These are phyloP conservation scores for Sparassis latifolia DNA, from an alignment of 1,284 basidiomycete species.

Conservation along the genomic window DNA sequence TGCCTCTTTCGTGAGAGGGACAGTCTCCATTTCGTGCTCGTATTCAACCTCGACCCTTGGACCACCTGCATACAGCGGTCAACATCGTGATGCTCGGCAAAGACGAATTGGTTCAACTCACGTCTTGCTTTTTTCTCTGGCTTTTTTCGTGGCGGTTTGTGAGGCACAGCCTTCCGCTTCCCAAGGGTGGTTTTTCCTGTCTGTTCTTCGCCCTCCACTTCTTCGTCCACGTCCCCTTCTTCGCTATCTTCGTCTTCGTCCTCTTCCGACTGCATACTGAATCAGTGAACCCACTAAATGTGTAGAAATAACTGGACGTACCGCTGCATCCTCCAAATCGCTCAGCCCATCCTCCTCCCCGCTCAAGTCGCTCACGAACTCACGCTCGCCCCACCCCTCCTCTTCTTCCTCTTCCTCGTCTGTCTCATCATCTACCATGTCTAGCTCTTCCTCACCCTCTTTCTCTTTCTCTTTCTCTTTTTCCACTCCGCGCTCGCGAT, in stretches of 20 bases:
- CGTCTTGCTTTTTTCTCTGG: constrained; percentile 55
- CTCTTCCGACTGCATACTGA: constrained; percentile 18
- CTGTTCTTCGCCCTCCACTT: constrained; percentile 23
- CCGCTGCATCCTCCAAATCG: constrained; percentile 66
- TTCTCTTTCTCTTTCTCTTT: constrained; percentile 36
- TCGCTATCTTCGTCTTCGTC: constrained; percentile 23
- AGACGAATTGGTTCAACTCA: constrained; percentile 26
- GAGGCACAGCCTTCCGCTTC: constrained; percentile 56
- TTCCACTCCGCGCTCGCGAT: constrained; percentile 63
- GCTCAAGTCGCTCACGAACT: constrained; percentile 85
- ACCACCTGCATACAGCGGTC: constrained; percentile 40
- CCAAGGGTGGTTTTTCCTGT: constrained; percentile 42
- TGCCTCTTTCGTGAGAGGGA: constrained; percentile 51
- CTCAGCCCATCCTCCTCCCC: constrained; percentile 60
- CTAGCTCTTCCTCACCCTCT: constrained; percentile 40
- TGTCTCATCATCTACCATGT: constrained; percentile 44
- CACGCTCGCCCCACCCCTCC: constrained; percentile 66
- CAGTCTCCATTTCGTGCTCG: constrained; percentile 82
- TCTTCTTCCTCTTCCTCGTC: constrained; percentile 56
- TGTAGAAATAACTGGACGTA: constrained; percentile 23
- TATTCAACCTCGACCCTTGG: constrained; percentile 92
- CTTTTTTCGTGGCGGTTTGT: constrained; percentile 41
- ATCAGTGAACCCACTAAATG: constrained; percentile 10
- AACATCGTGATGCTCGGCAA: constrained; percentile 12
- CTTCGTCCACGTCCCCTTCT: constrained; percentile 24